Evolutionary conservation across 805 yeast genomes (phyloP).

Genomic region (Metschnikowia reukaufii): DNA sequence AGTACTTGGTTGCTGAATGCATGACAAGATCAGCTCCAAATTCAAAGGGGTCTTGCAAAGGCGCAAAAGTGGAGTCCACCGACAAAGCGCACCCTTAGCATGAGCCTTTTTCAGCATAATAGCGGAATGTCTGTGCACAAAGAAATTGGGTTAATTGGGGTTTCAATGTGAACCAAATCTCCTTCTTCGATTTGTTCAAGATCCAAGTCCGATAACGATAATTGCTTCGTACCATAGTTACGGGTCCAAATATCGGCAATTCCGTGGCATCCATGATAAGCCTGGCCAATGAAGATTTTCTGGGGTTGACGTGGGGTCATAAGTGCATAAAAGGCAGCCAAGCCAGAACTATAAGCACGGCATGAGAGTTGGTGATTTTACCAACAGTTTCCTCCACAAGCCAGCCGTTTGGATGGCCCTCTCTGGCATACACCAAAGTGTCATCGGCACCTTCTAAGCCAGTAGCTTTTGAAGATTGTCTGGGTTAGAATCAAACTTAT

Average conservation of each 20-base stretch:
- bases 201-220: conserved; percentile 32
- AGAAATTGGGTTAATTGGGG: conserved; percentile 88
- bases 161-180: conserved; percentile 82
- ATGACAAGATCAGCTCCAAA: conserved; percentile 86
- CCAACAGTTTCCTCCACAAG: conserved; percentile 67
- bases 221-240: conserved; percentile 53
- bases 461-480: conserved; percentile 45
- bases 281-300: conserved; percentile 68
- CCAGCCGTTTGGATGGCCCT: conserved; percentile 69
- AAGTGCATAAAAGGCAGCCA: conserved; percentile 77
- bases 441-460: conserved; percentile 20
- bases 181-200: conserved; percentile 53
- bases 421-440: conserved; percentile 56
- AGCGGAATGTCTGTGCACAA: conserved; percentile 57
- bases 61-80: conserved; percentile 90
- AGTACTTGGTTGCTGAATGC: conserved; percentile 91
- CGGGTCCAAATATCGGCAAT: conserved; percentile 63
- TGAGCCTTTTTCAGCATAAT: conserved; percentile 74
- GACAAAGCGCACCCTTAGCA: conserved; percentile 68
- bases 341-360: conserved; percentile 76
- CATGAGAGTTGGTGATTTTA: conserved; percentile 59
- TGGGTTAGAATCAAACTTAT: conserved; percentile 62
- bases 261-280: conserved; percentile 84
- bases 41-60: conserved; percentile 75
- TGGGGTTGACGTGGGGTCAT: conserved; percentile 71